Percentiles rank a stretch among this genome's conserved stretches.
Evolutionary conservation across 257 asterid genomes (phyloP).

Genomic region (Solanum bulbocastanum): DNA sequence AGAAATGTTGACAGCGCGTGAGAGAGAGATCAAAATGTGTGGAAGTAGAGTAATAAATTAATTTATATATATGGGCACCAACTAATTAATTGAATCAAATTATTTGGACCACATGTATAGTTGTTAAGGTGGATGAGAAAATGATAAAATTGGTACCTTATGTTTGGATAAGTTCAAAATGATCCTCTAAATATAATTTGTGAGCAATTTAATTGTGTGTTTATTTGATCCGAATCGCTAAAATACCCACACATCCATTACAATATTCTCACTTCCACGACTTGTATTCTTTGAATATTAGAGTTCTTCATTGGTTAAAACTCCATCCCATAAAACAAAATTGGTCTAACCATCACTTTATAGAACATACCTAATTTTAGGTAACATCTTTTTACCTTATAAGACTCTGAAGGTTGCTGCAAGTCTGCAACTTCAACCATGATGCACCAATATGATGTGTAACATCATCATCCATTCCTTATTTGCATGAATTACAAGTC

Average conservation of each 20-base stretch:
- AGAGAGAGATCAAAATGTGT: neutral
- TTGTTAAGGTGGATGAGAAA: neutral
- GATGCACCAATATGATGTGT: neutral
- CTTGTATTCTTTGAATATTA: too few relatives aligned
- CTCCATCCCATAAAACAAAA: accelerated
- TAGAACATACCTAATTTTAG: too few relatives aligned
- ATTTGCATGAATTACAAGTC: too few relatives aligned
- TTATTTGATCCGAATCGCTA: neutral
- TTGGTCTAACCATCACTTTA: neutral
- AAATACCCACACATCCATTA: too few relatives aligned
- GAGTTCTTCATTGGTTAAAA: neutral
- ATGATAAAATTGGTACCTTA: neutral
- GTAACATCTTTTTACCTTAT: too few relatives aligned
- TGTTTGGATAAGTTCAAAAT: neutral
- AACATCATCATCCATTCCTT: neutral
- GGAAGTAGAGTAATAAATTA: neutral
- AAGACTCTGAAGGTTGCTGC: neutral
- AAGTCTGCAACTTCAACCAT: neutral
- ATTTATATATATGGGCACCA: neutral
- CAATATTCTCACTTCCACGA: too few relatives aligned
- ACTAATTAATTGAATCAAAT: neutral
- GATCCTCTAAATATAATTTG: neutral
- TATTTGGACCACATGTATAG: neutral
- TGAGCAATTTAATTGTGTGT: neutral
- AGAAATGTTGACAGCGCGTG: neutral